Evolutionary conservation across 805 yeast species (phyloP).

Genomic region (Myxozyma sirexii): DNA sequence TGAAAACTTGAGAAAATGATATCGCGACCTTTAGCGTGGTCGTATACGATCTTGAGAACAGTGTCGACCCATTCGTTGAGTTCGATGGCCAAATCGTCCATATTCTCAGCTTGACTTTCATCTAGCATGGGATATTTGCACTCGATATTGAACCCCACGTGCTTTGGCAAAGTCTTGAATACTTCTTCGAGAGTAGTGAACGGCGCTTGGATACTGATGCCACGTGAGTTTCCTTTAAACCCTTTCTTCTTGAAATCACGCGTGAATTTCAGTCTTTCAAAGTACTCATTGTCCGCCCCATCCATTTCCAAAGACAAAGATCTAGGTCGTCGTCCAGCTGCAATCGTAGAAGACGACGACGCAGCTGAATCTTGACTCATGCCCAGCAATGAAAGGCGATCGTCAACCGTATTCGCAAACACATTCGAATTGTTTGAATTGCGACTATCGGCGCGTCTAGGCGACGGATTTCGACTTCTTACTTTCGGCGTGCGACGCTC

Average conservation of each 20-base stretch:
- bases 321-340: slow-evolving; percentile 41
- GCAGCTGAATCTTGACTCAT: not conserved
- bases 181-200: slow-evolving; percentile 87
- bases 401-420: not conserved
- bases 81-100: slow-evolving; percentile 82
- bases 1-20: slow-evolving; percentile 90
- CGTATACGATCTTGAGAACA: slow-evolving; percentile 76
- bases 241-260: slow-evolving; percentile 83
- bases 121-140: slow-evolving; percentile 92
- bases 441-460: slow-evolving; percentile 18
- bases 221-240: slow-evolving; percentile 91
- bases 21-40: slow-evolving; percentile 76
- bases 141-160: slow-evolving; percentile 92
- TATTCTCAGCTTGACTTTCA: slow-evolving; percentile 85
- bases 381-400: not conserved
- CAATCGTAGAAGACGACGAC: not conserved
- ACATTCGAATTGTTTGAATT: not conserved
- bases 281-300: slow-evolving; percentile 40
- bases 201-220: slow-evolving; percentile 84
- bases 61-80: slow-evolving; percentile 88
- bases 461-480: slow-evolving; percentile 34
- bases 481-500: slow-evolving; percentile 33
- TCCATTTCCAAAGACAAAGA: slow-evolving; percentile 49
- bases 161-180: slow-evolving; percentile 75
- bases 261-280: slow-evolving; percentile 79